phyloP scores from a whole-genome alignment of 192 early-diverging fungal species.

The Chytriomyces confervae region DNA sequence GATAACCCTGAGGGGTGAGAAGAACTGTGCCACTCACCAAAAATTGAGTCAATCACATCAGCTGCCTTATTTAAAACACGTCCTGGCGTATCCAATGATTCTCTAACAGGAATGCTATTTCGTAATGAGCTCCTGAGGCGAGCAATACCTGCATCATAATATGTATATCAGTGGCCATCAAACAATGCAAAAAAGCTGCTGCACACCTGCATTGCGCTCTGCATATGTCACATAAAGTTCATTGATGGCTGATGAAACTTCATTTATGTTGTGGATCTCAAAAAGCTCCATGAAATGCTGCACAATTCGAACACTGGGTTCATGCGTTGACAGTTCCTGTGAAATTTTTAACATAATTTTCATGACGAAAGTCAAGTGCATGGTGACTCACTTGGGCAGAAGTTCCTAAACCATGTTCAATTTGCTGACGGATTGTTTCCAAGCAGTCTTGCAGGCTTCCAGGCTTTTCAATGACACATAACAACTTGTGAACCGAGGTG shows the following conservation, averaged over 20 bases:
- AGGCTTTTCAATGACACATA: constrained; percentile 19
- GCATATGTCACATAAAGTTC: constrained; percentile 51
- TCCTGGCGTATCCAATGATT: constrained; percentile 25
- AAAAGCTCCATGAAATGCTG: constrained; percentile 53
- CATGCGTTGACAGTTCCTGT: constrained; percentile 9
- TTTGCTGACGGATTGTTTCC: constrained; percentile 18
- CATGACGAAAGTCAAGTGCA: not conserved
- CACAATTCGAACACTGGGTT: constrained; percentile 19
- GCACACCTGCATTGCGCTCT: constrained; percentile 44
- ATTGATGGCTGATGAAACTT: constrained; percentile 46
- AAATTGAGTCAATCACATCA: constrained; percentile 25
- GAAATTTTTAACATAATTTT: not conserved
- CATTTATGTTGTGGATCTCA: constrained; percentile 37
- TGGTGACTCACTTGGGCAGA: not conserved
- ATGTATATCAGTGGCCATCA: not conserved
- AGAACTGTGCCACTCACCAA: too few species aligned
- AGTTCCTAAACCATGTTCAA: not conserved
- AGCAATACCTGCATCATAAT: constrained; percentile 22
- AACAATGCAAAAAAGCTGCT: not conserved
- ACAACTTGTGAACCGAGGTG: constrained; percentile 26
- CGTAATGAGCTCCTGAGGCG: constrained; percentile 14
- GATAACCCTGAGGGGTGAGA: too few species aligned
- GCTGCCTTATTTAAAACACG: constrained; percentile 21
- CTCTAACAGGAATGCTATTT: not conserved
- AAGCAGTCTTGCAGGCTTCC: constrained; percentile 33